Evolutionary conservation across 768 basidiomycete species (phyloP).

Genomic region (Candolleomyces efflorescens): DNA sequence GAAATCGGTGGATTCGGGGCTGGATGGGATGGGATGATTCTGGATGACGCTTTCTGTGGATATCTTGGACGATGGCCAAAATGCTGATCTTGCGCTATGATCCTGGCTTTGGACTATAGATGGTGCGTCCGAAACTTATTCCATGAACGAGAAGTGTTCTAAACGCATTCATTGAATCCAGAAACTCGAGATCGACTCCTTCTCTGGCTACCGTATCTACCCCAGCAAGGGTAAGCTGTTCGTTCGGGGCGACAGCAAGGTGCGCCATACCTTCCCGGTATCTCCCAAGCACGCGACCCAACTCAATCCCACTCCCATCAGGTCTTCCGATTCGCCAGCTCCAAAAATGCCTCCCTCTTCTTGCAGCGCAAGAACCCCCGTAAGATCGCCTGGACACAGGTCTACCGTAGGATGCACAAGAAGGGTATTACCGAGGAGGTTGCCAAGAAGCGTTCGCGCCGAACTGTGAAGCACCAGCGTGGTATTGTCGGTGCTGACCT

Average conservation of each 20-base stretch:
- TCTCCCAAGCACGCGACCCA: neutral
- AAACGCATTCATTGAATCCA: conserved; percentile 29
- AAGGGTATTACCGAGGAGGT: conserved; percentile 99
- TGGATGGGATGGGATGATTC: conserved; percentile 35
- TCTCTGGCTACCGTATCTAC: conserved; percentile 98
- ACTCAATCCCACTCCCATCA: conserved; percentile 22
- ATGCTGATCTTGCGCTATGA: conserved; percentile 13
- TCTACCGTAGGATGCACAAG: conserved; percentile 98
- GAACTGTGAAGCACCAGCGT: conserved; percentile 96
- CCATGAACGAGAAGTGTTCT: conserved; percentile 16
- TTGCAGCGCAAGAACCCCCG: conserved; percentile 99
- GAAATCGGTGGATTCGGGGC: conserved; percentile 19
- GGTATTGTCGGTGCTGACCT: conserved; percentile 98
- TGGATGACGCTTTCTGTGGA: conserved; percentile 30
- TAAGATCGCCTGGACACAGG: conserved; percentile 96
- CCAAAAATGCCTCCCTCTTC: conserved; percentile 96
- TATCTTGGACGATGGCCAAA: neutral
- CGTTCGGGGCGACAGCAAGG: conserved; percentile 95
- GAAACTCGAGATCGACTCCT: conserved; percentile 99
- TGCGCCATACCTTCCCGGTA: conserved; percentile 27
- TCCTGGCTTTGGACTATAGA: conserved; percentile 24
- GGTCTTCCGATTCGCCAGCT: conserved; percentile 93
- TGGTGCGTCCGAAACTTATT: conserved; percentile 29
- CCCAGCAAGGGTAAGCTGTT: conserved; percentile 95
- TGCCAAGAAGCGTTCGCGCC: conserved; percentile 96